Base-by-base conservation (phyloP, 805 yeast species). In the Nakazawaea wickerhamii region DNA sequence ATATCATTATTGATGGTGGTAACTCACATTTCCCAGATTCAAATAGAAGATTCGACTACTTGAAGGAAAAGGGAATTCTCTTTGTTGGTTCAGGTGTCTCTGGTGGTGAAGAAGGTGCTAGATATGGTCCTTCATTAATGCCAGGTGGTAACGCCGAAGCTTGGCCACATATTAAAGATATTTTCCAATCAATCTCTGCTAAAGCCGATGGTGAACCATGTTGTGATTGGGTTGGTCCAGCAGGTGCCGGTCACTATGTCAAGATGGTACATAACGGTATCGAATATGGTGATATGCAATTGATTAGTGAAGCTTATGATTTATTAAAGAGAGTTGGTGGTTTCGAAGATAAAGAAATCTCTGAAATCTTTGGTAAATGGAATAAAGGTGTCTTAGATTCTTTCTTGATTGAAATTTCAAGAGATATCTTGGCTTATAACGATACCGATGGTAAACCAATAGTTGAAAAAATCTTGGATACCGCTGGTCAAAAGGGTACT, bases 41-140 rank as follows among this genome's bases (percentile, higher is more conserved):
- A 48, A 90, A 90, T 84, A 89, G 98, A 74, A 87, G 99, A 71
- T 88, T 70, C 75, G 91, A 77, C 47, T 95, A 89, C 64, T 79
- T 91, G 65, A 80, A 84, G 67, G 73, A 68, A 45, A 81, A 91
- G 76, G 98, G 95, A 34, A 81, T 90, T 61, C 71, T 79, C 53
- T 93, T 88, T 56, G 98, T 91, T 51, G 99, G 99, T 61, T 90
- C 96, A 50, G 99, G 99, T 84, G 98, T 93, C 52, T 91, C 98
- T 56, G 99, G 99, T 71, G 99, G 99, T 77, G 99, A 91, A 73
- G 99, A 91, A 68, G 99, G 99, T 77, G 99, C 99, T 59, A 87
- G 99, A 73, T 79, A 85, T 70, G 99, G 99, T 61, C 99, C 99
- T 50, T 90, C 98, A 50, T 78, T 91, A 68, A 91, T 91, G 99